Base-by-base conservation (phyloP, 2,329 filamentous ascomycete genomes). In the Neurospora sp. region DNA sequence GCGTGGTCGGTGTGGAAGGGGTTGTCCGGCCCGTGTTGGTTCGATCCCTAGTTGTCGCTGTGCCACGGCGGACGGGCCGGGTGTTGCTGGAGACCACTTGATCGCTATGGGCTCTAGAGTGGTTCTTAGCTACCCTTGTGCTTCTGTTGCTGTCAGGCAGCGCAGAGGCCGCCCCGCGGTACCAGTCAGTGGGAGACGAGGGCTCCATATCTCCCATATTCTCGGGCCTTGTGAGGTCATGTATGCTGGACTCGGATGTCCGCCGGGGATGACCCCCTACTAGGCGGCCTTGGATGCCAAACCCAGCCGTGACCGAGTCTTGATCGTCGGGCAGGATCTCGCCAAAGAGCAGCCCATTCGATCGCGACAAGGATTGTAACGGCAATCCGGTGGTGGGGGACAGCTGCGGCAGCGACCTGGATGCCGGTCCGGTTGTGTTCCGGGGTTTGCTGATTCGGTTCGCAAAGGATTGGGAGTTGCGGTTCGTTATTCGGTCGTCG, bases 171-270 rank as follows among this genome's bases (percentile, higher is more conserved):
- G 76, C 78, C 68, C 77, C 77, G 68, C 83, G 83, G 78, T 91
- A 90, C 87, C 89, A 91, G 70, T 88, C 88, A 58, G 87, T 89
- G 11, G 90, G 89, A 4, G 90, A 92, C 15, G 86, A 80, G 15
- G 89, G 87, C 72, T 90, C 86, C 70, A 82, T 78, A 72, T 87
- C 84, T 58, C 46, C 46, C 66, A 82, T 79, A 73, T 87, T 85
- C 46, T 28, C 52, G 23, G 52, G 72, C 68, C 78, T 76, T 72
- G 79, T 82, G 71, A 85, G 80, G 74, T 84, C 85, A 72, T 85
- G 84, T 73, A 91, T 80, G 77, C 85, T 89, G n/a, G 91, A 90
- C 76, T 94, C 92, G 62, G 91, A 92, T 28, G 89, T 90, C 78
- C 90, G 85, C 73, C 90, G 83, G 71, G 84, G 82, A 68, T 85